phyloP scores from a whole-genome alignment of 495 filamentous ascomycete genomes.

The Hypoxylon lienhwacheense region DNA sequence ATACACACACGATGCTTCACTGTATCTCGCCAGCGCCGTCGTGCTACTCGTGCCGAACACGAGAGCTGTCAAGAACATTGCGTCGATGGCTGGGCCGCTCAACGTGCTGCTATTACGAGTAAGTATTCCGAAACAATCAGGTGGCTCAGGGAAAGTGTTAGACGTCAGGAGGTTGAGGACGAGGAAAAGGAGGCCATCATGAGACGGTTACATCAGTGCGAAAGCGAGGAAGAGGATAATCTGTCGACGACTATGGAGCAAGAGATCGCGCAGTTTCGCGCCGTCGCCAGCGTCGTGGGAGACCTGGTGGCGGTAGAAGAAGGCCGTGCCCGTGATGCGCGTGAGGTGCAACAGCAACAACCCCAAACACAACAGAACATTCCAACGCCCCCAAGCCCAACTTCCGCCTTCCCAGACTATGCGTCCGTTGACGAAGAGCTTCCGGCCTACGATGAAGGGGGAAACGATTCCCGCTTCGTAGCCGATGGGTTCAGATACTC shows the following conservation, averaged over 20 bases:
- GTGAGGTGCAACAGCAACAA: conserved; percentile 5
- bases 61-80: conserved; percentile 42
- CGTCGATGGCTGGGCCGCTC: conserved; percentile 14
- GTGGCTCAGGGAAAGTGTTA: conserved; percentile 20
- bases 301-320: conserved; percentile 51
- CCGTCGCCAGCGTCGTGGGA: conserved; percentile 49
- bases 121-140: conserved; percentile 18
- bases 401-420: conserved; percentile 37
- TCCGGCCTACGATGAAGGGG: conserved; percentile 43
- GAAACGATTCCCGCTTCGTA: conserved; percentile 33
- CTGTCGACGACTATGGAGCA: conserved; percentile 43
- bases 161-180: conserved; percentile 25
- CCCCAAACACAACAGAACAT: conserved; percentile 13
- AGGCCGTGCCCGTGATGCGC: conserved; percentile 34
- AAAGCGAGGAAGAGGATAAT: conserved; percentile 35
- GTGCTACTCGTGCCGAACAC: conserved; percentile 38
- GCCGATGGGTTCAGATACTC: conserved; percentile 45
- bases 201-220: conserved; percentile 21
- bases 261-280: conserved; percentile 54
- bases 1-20: conserved; percentile 39
- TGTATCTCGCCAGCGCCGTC: conserved; percentile 47
- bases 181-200: conserved; percentile 46
- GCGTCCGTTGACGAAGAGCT: conserved; percentile 41
- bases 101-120: conserved; percentile 10
- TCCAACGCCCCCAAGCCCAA: conserved; percentile 32